Percentiles rank a stretch among this genome's conserved stretches.
Evolutionary conservation across 176 grass and related monocot species (phyloP).

Genomic region (Zea luxurians): DNA sequence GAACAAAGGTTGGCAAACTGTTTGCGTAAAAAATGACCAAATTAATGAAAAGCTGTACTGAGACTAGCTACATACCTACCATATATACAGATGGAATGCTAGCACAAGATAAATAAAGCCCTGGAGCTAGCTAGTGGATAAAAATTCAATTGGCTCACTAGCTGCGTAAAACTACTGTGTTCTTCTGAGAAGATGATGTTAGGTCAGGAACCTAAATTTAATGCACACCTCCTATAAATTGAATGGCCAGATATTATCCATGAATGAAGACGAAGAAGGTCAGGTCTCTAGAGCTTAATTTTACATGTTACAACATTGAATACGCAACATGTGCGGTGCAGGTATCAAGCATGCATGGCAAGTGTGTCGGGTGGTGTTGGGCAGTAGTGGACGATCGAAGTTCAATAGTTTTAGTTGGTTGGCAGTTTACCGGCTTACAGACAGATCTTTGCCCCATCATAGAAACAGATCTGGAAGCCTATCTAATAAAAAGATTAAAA

Average conservation of each 20-base stretch:
- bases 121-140: constrained; percentile 1
- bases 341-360: constrained; percentile 31
- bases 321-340: constrained; percentile 36
- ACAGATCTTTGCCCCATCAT: too few species aligned
- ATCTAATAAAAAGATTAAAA: too few species aligned
- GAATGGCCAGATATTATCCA: constrained; percentile 29
- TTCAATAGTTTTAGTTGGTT: constrained; percentile 29
- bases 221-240: neutral
- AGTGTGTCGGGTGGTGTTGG: constrained; percentile 39
- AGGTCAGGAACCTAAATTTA: constrained; percentile 45
- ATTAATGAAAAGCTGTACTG: neutral
- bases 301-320: constrained; percentile 52
- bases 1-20: constrained; percentile 5
- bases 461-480: too few species aligned
- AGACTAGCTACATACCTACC: neutral
- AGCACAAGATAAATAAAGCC: constrained; percentile 1
- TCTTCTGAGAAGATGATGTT: constrained; percentile 25
- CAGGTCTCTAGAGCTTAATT: constrained; percentile 21
- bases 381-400: constrained; percentile 20
- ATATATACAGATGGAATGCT: constrained; percentile 16
- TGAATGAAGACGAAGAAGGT: constrained; percentile 40
- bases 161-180: constrained; percentile 18
- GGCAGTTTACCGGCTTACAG: constrained; percentile 35
- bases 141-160: constrained; percentile 35
- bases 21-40: constrained; percentile 16